Evolutionary conservation across 257 asterid species (phyloP), one percentile per base, ranked within the genome.

Genomic region (Linaria vulgaris): DNA sequence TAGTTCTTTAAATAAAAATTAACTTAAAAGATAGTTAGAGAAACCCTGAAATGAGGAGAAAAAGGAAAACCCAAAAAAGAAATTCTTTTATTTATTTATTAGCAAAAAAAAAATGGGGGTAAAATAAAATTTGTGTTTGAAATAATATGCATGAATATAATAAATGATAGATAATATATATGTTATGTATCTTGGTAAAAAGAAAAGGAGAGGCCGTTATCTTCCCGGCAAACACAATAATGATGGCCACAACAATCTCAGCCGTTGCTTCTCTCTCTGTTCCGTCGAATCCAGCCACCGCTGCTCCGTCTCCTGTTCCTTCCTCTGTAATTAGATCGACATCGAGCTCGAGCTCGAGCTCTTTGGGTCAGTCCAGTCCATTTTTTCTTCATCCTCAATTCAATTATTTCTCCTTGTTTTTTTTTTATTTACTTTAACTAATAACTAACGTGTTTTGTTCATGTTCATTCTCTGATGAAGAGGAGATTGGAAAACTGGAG

Each of bases 221-320:
- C 84, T 68, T 75, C 85, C 86, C 83, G 81, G 78, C 81, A 60
- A 78, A 37, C 74, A 44, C 41, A 22, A 37, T 50, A 71, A 63
- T 23, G 52, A 80, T 90, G 83, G 70, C 84, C 19, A 74, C 87
- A 17, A 74, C 87, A 17, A 72, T 80, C 27, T 77, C 91, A 14
- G 82, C 86, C 45, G 67, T 78, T 51, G 80, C 83, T 51, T 59
- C 74, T 55, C 78, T 71, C 51, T 48, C 87, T 69, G 77, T 72
- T 25, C 73, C 74, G 45, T 60, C 63, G 8, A 72, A 65, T 12
- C 51, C 64, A 1, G 56, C 63, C 53, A 37, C 76, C 43, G 60
- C 49, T 51, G 53, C 52, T 68, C 62, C 3, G 1, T 34, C 56
- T 66, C 53, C 8, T 62, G 5, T 34, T 34, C 10, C 41, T 3